Evolutionary conservation across 164 flowering plant species (phyloP).

Genomic region (Tetracentron sinense): DNA sequence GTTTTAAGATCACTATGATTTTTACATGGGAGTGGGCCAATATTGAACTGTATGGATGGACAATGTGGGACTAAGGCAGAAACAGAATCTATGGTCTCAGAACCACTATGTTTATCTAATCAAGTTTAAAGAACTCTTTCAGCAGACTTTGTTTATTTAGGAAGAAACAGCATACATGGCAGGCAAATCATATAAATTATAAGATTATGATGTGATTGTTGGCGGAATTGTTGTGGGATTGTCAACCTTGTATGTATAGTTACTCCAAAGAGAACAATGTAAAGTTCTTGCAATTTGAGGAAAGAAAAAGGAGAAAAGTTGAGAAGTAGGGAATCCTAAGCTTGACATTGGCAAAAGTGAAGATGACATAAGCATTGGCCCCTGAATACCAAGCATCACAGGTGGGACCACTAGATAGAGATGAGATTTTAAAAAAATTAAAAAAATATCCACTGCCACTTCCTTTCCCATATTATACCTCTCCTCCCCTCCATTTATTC

Average conservation of each 20-base stretch:
- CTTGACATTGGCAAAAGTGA: conserved; percentile 24
- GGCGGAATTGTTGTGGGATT: conserved; percentile 9
- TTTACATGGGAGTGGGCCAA: no score
- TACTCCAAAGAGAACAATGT: conserved; percentile 26
- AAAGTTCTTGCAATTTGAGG: conserved; percentile 25
- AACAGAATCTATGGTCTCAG: neutral
- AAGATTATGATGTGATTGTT: conserved; percentile 19
- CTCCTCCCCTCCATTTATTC: conserved; percentile 16
- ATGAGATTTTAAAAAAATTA: neutral
- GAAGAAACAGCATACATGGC: conserved; percentile 10
- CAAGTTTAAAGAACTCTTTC: neutral
- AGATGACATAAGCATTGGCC: conserved; percentile 41
- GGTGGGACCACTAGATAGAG: conserved; percentile 26
- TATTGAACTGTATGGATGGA: neutral
- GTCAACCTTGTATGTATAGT: conserved; percentile 21
- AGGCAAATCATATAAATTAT: conserved; percentile 8
- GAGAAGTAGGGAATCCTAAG: conserved; percentile 45
- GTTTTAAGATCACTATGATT: no score
- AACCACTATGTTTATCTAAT: neutral
- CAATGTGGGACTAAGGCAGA: neutral
- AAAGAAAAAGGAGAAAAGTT: conserved; percentile 13
- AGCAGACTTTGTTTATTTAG: neutral
- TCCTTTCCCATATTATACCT: conserved; percentile 9
- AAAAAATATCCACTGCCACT: conserved; percentile 16
- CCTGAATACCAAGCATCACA: conserved; percentile 35